Evolutionary conservation across 805 yeast genomes (phyloP).

Genomic region (Kuraishia ogatae): DNA sequence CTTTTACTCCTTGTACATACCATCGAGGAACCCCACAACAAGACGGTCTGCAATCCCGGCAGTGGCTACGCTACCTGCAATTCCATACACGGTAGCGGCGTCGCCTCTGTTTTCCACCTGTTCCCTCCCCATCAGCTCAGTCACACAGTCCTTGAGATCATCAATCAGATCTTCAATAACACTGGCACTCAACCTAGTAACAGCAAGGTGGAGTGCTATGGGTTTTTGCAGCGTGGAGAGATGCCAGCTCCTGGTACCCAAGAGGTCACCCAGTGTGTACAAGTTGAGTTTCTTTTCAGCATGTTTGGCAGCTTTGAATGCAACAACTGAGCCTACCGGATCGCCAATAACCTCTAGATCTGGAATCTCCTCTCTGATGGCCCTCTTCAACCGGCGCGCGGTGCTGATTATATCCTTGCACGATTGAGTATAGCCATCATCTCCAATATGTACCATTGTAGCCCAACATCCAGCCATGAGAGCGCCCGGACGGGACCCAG

Average conservation of each 20-base stretch:
- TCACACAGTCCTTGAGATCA: slow-evolving; percentile 39
- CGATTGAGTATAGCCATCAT: slow-evolving; percentile 65
- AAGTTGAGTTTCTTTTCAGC: slow-evolving; percentile 41
- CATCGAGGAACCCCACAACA: slow-evolving; percentile 74
- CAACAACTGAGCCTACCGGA: slow-evolving; percentile 74
- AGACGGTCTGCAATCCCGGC: slow-evolving; percentile 75
- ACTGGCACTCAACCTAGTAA: slow-evolving; percentile 61
- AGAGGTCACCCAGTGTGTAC: slow-evolving; percentile 68
- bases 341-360: slow-evolving; percentile 73
- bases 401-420: slow-evolving; percentile 62
- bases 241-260: slow-evolving; percentile 79
- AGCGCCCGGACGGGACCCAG: slow-evolving; percentile 97
- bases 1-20: slow-evolving; percentile 56
- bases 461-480: slow-evolving; percentile 99
- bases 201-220: slow-evolving; percentile 84
- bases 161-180: slow-evolving; percentile 51
- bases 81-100: slow-evolving; percentile 90
- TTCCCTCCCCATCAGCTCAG: slow-evolving; percentile 26
- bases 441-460: slow-evolving; percentile 74
- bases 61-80: slow-evolving; percentile 85
- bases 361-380: slow-evolving; percentile 37
- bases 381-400: slow-evolving; percentile 46
- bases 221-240: slow-evolving; percentile 82
- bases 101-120: slow-evolving; percentile 34
- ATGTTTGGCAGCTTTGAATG: slow-evolving; percentile 48